Evolutionary conservation across 2,329 filamentous ascomycete species (phyloP).

Genomic region (Zopfia rhizophila): DNA sequence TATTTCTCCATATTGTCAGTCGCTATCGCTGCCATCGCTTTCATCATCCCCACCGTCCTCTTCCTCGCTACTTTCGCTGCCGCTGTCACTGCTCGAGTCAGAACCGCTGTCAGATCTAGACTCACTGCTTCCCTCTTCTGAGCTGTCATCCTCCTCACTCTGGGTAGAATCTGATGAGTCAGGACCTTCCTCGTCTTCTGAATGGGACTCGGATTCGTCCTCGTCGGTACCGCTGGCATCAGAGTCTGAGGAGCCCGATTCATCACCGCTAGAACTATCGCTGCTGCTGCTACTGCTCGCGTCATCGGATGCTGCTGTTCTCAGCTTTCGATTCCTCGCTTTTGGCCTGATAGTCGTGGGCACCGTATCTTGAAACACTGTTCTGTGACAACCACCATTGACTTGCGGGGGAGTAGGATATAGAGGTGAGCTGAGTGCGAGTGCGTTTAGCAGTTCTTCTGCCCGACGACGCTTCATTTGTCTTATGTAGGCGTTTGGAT

Average conservation of each 20-base stretch:
- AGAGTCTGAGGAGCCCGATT: constrained; percentile 30
- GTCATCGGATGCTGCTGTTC: constrained; percentile 41
- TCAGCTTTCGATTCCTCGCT: constrained; percentile 35
- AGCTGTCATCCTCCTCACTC: constrained; percentile 3
- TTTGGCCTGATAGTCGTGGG: no score
- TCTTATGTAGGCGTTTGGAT: constrained; percentile 43
- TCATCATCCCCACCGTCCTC: no score
- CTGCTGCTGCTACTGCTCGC: constrained; percentile 47
- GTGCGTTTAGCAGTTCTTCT: constrained; percentile 41
- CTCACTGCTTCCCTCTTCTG: constrained; percentile 11
- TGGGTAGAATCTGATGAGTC: constrained; percentile 1
- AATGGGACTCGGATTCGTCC: constrained; percentile 17
- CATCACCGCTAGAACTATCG: constrained; percentile 32
- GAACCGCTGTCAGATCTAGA: constrained; percentile 10
- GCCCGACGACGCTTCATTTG: constrained; percentile 46
- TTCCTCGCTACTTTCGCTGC: constrained; percentile 29
- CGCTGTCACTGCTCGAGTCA: constrained; percentile 23
- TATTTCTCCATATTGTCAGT: no score
- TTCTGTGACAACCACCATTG: constrained; percentile 1
- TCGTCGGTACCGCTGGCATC: constrained; percentile 28
- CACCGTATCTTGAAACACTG: background rate
- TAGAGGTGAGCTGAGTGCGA: no score
- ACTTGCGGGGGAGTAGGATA: no score
- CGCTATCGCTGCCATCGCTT: no score
- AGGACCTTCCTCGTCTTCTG: constrained; percentile 11